Base-by-base conservation (phyloP, 2,329 filamentous ascomycete genomes). In the Parafenestella ontariensis region DNA sequence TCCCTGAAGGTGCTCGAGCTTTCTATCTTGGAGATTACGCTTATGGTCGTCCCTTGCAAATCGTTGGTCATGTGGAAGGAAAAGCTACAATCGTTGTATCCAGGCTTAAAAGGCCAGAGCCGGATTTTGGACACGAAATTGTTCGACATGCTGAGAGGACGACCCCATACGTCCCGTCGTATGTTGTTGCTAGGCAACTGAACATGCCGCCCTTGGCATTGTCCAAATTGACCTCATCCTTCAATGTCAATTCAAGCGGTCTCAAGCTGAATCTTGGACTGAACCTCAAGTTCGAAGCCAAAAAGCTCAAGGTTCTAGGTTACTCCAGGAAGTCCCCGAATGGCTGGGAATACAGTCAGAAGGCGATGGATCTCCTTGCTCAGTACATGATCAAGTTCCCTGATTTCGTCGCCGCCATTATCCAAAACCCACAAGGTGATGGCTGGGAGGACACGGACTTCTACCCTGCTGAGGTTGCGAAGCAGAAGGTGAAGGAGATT, bases 11-110 rank as follows among this genome's bases (percentile, higher is more conserved):
- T 34, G 90, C 91, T 1, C 86, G 89, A 51, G 92, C 90, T 0
- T 99, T 99, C 79, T 98, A 96, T 81, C 80, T 99, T 2, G 95
- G 95, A 42, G 93, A 97, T 33, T 96, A 89, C 77, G 91, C 92
- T 48, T 98, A 96, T 68, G 95, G 95, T 15, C 87, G 93, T 33
- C 94, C 95, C 3, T 79, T 96, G n/a, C 88, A 95, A 72, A 87
- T 99, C 20, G 84, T 85, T 21, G 87, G 86, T 1, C 91, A 98
- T 69, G 81, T 82, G 15, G 82, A 85, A 54, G 88, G 90, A 68
- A 93, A 91, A 74, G 87, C 91, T 10, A 88, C 92, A 54, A 87
- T 96, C 48, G 85, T 89, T 77, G 83, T 98, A n/a, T 89, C 89
- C 2, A 83, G 86, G 26, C 79, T 89, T 18, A 88, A 88, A 70